phyloP scores from a whole-genome alignment of 2,329 filamentous ascomycete genomes.

The Fusarium equiseti region DNA sequence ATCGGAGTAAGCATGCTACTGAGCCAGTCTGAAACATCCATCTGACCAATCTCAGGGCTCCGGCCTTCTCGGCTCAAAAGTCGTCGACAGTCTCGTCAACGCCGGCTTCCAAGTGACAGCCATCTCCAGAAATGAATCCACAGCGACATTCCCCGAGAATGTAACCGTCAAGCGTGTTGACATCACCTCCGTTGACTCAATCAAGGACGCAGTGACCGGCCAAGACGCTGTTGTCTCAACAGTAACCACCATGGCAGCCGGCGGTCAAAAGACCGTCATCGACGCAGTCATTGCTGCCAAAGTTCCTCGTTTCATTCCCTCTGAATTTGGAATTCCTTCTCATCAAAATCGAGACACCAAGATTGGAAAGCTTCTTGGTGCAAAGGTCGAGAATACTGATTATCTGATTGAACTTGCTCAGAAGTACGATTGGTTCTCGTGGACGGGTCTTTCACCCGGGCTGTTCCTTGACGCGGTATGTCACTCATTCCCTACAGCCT shows the following conservation, averaged over 20 bases:
- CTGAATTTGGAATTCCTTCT: conserved; percentile 19
- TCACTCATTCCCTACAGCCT: accelerated
- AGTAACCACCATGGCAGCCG: not conserved
- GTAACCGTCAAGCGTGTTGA: conserved; percentile 1
- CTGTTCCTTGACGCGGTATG: conserved; percentile 17
- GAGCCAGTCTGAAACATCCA: accelerated
- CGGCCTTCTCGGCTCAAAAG: conserved; percentile 10
- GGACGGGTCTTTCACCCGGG: conserved; percentile 5
- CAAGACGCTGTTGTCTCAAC: conserved; percentile 11
- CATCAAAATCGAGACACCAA: conserved; percentile 5
- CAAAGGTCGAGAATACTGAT: conserved; percentile 12
- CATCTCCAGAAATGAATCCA: conserved; percentile 10
- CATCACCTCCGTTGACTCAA: not conserved
- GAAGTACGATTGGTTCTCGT: conserved; percentile 17
- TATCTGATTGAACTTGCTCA: conserved; percentile 15
- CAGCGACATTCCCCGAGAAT: not conserved
- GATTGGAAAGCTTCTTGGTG: not conserved
- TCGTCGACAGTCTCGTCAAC: conserved; percentile 6
- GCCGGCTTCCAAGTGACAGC: not conserved
- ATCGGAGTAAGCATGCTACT: not conserved
- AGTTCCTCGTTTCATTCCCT: conserved; percentile 6
- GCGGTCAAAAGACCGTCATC: not conserved
- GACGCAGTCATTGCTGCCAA: conserved; percentile 4
- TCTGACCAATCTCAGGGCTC: not conserved
- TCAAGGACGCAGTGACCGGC: not conserved